Evolutionary conservation across 495 filamentous ascomycete genomes (phyloP), one percentile per base, ranked within the genome.

Genomic region (Oidiodendron maius): DNA sequence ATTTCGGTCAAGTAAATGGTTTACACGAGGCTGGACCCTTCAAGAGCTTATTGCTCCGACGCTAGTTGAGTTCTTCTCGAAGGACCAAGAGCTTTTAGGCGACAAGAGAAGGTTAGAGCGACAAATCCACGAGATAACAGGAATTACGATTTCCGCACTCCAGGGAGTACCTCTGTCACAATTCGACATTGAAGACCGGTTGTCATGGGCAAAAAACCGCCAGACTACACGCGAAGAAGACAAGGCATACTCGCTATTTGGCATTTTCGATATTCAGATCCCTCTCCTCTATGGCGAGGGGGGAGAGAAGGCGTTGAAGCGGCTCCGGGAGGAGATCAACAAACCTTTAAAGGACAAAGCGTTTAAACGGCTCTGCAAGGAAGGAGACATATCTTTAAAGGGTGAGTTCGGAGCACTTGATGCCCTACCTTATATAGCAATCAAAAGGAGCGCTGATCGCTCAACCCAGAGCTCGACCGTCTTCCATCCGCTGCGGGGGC

Each of bases 211-310:
- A 12, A 43, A 59, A 3, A 41, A 40, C 16, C 56, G 68, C 12
- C 40, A 46, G 4, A 67, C 65, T 0, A 64, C 59, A 0, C 32
- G 51, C n/a, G n/a, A n/a, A n/a, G n/a, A n/a, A n/a, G n/a, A n/a
- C n/a, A n/a, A n/a, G n/a, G n/a, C n/a, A n/a, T n/a, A 32, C 28
- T 32, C 28, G 28, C 28, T 32, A 32, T 32, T 46, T 32, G 24
- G 46, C 3, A 49, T 49, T 49, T 49, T 49, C 22, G 30, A 49
- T 40, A 23, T 49, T 24, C 23, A 40, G 25, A 49, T 49, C 37
- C 46, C 46, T 13, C 36, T 49, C 22, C 36, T 49, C 17, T 71
- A 68, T 52, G 66, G 66, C 38, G 66, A 69, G 40, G 64, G 66
- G 2, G 57, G 47, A 22, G 32, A 24, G 16, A 61, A 16, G 11